Base-by-base conservation (phyloP, 225 moss, liverwort and hornwort genomes). In the Polytrichum formosum region DNA sequence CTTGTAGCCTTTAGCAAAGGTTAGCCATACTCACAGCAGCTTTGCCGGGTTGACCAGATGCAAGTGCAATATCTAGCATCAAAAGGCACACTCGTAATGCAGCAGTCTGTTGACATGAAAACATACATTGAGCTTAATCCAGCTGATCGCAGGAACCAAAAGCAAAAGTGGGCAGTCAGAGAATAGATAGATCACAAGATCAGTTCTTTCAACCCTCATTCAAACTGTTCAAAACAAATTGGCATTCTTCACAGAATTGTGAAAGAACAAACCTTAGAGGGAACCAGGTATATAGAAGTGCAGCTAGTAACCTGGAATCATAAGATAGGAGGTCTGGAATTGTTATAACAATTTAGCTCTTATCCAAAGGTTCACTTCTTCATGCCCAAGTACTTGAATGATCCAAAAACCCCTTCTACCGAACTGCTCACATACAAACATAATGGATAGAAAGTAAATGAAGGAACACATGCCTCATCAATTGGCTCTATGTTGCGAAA, bases 21-120 rank as follows among this genome's bases (percentile, higher is more conserved):
- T 37, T 33, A 60, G 56, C 28, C 63, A 33, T 58, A 81, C 93
- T 91, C 73, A 97, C 97, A 61, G 92, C 97, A 83, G 92, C 97
- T 88, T 88, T 94, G 68, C 77, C 81, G 76, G 92, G 87, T 83
- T 91, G 97, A 75, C 94, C 88, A 74, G 92, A 94, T 64, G 89
- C 83, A 30, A 97, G 82, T 18, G 92, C 85, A 60, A 97, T 92
- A 63, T 97, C 97, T 78, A 97, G 72, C 88, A 92, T 91, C 73
- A 97, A 70, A 54, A 89, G 76, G 78, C 97, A 97, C 54, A 97
- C 92, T 46, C 86, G 89, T 68, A 97, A 82, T 23, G 97, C 94
- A 66, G 94, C 91, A 79, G 91, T 77, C 97, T 97, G 90, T 72
- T 26, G 29, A 68, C 68, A 73, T 65, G 70, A 67, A 37, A 28